phyloP scores from a whole-genome alignment of 139 green algal genomes.

The Closterium sp. region DNA sequence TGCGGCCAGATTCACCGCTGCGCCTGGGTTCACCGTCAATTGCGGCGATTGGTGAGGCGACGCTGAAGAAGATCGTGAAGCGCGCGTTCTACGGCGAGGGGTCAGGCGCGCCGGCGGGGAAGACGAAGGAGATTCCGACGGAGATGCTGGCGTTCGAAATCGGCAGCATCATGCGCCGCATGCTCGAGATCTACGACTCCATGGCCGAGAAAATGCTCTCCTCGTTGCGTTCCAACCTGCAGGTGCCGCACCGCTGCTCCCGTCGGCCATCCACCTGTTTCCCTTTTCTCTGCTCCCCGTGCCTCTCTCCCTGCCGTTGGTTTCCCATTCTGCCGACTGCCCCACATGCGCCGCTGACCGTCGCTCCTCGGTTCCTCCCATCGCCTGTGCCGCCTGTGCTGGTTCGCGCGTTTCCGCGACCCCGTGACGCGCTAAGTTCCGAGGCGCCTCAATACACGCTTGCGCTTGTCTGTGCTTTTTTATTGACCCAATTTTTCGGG shows the following conservation, averaged over 20 bases:
- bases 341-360: not conserved
- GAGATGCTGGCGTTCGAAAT: conserved; percentile 13
- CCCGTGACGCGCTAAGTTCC: too few relatives aligned
- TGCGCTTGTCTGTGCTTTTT: not conserved
- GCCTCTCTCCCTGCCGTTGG: not conserved
- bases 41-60: not conserved
- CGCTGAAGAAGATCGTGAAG: not conserved
- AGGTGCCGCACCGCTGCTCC: not conserved
- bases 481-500: too few relatives aligned
- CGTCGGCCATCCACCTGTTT: not conserved
- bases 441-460: too few relatives aligned
- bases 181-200: conserved; percentile 6
- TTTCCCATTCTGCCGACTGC: not conserved
- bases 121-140: not conserved
- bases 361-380: not conserved
- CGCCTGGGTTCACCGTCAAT: not conserved
- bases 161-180: conserved; percentile 4
- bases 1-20: not conserved
- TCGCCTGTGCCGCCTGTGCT: too few relatives aligned
- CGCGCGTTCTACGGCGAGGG: not conserved
- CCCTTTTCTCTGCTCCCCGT: not conserved
- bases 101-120: not conserved
- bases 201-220: not conserved
- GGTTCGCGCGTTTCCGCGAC: too few relatives aligned
- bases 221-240: not conserved